Conservation (phyloP, 2,329 filamentous ascomycete species). For the Nothophaeocryptopus gaeumannii region DNA sequence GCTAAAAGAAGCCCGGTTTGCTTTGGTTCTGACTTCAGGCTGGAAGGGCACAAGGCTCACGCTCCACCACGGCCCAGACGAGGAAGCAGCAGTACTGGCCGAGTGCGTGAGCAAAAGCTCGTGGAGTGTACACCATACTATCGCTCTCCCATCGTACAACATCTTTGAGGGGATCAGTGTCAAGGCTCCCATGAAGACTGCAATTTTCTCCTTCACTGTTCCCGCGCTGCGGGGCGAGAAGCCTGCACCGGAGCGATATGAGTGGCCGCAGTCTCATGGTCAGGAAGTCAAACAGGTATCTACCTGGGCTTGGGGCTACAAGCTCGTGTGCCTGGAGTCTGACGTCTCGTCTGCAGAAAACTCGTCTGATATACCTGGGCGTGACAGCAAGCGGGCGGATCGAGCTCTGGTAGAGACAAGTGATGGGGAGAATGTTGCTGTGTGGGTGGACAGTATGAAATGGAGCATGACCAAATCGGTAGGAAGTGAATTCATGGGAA, state of each 20-base stretch:
- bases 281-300: conserved; percentile 18
- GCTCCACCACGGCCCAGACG: conserved; percentile 9
- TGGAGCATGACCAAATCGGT: conserved; percentile 21
- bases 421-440: conserved; percentile 23
- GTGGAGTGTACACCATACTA: conserved; percentile 6
- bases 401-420: conserved; percentile 14
- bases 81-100: conserved; percentile 3
- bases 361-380: neutral
- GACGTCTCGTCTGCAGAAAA: conserved; percentile 1
- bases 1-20: conserved; percentile 9
- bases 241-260: conserved; percentile 13
- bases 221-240: conserved; percentile 10
- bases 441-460: conserved; percentile 20
- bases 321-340: conserved; percentile 18
- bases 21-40: conserved; percentile 7
- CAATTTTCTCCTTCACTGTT: conserved; percentile 11
- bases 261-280: conserved; percentile 21
- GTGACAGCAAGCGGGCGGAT: neutral
- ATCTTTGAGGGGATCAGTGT: conserved; percentile 11
- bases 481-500: conserved; percentile 18
- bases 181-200: conserved; percentile 5
- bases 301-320: conserved; percentile 16
- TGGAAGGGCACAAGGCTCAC: conserved; percentile 15
- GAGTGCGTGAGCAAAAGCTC: conserved; percentile 2
- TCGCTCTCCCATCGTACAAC: conserved; percentile 9